Base-by-base conservation (phyloP, 768 basidiomycete species). In the Lyophyllum atratum region DNA sequence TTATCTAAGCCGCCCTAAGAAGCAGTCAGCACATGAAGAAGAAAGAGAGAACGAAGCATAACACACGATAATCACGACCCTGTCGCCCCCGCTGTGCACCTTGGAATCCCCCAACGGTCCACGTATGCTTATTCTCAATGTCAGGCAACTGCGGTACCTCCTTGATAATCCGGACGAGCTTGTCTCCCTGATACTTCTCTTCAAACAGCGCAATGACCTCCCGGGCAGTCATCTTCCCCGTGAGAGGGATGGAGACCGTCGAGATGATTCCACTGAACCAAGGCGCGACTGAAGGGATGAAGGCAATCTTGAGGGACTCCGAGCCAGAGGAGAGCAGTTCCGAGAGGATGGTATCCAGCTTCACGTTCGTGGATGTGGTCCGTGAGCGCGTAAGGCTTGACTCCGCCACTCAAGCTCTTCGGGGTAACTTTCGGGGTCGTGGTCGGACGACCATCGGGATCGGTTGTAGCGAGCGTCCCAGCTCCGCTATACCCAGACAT, bases 351-450 rank as follows among this genome's bases (percentile, higher is more conserved):
- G 62, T 77, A 77, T 2, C 88, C 86, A 0, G 95, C 93, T 74
- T 99, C 97, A 44, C 97, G 91, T 72, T 99, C 97, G 78, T 99
- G 97, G 67, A 99, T 97, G 74, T 99, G 97, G 71, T 95, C 95
- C 14, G 97, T 99, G 47, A 99, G 76, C 0, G 93, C 67, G 74
- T 99, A 99, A 7, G 95, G 89, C 52, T 86, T 83, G 47, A 98
- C 74, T 2, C 87, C 91, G 12, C 89, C 87, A 1, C 74, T 76
- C 14, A 99, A 85, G 59, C 80, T 86, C 62, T 91, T 86, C 0
- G 91, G 80, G 1, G 86, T 77, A 14, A 97, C 83, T 72, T 98
- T 98, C 43, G 97, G 88, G 14, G 85, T 76, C 33, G 86, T 94
- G 26, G 81, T 78, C 0, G 90, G 89, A 25, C 82, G 81, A 10